Evolutionary conservation across 2,329 filamentous ascomycete species (phyloP), one percentile per base, ranked within the genome.

Genomic region (Verticillium isaacii): DNA sequence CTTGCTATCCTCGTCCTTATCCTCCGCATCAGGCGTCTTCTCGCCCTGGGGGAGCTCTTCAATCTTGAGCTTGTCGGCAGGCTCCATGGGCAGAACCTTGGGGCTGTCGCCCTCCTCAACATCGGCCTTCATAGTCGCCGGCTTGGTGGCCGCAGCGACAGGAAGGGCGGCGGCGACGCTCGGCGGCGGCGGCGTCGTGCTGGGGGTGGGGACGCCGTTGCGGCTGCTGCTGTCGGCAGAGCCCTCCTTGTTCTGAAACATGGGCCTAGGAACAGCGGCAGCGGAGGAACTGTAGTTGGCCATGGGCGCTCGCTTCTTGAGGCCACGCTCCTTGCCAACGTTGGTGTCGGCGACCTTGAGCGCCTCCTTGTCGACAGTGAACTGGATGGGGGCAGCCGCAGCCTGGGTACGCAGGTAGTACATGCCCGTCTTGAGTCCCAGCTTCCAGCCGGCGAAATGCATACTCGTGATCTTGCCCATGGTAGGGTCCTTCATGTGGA

Each of bases 391-490:
- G 56, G 93, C 93, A 19, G 93, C 93, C 39, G 95, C 95, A 66
- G 95, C 95, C 88, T 96, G 95, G 57, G 95, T 99, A 71, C 95
- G 92, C 70, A 99, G 89, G 80, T 99, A 99, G 88, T 99, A 99
- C 95, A 99, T 98, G 82, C 95, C 95, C 39, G 95, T 99, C 90
- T 99, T 99, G 69, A 99, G 87, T 72, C 95, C 95, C 68, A 98
- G 89, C 85, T 98, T 99, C 95, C 95, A 99, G 70, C 95, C 95
- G 57, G 95, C 87, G 74, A 99, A 99, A 82, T 99, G 95, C 95
- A 99, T 99, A 77, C 90, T 95, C 63, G 95, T 99, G 77, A 99
- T 97, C 86, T 99, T 99, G 80, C 95, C 95, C 94, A 99, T 98
- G 59, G 93, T 97, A 52, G 95, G 95, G 73, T 98, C 94, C 78